Evolutionary conservation across 23 red algal genomes (phyloP), one percentile per base, ranked within the genome.

Genomic region (Gracilariopsis chorda): DNA sequence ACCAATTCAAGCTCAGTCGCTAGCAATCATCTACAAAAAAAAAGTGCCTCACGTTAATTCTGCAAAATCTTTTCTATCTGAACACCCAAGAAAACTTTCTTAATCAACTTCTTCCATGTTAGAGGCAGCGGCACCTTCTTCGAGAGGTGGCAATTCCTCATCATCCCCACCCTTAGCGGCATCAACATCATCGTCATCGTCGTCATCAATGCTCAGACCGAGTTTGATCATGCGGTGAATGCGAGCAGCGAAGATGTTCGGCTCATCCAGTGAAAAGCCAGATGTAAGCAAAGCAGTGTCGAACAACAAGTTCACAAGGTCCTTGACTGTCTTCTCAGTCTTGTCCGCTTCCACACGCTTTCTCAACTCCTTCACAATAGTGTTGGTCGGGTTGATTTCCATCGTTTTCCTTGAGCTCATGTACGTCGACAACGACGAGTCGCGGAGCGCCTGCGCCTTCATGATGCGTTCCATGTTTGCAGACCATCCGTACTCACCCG

Each of bases 381-480:
- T 73, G 82, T 98, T 98, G 8, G 51, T 44, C 34, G 96, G 96
- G 68, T 98, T 98, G 39, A 98, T 91, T 43, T 98, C 96, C 69
- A 98, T 92, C 27, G 91, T 98, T 80, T 98, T 98, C 28, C 91
- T 52, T 7, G 96, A 91, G 67, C 78, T 92, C 96, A 98, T 98
- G 92, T 98, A 98, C 49, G 87, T 90, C 25, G 92, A 92, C 73
- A 98, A 44, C 32, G 96, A 94, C 69, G 79, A 92, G 83, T 98
- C 96, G 32, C 96, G 91, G n/a, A 98, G 79, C 36, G 96, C 96
- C 67, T 98, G 96, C 29, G 96, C 92, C 51, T 95, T 95, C 96
- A 98, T 94, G 83, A 98, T 98, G 6, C 96, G 91, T 59, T 98
- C 96, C 96, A 98, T 98, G 86, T 98, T 98, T 0, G 96, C 96